A percentile compares a stretch with the other conserved stretches of the same genome.
phyloP scores from a whole-genome alignment of 176 grass and related monocot species.

The Sorghum bicolor region Sorghum_bicolor_NCBIv3 NC_012870.2:76973501-76974000 shows the following conservation, averaged over 20 bases:
- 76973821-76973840: conserved; percentile 84
- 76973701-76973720: conserved; percentile 73
- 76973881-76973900: conserved; percentile 55
- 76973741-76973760: not conserved
- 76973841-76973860: conserved; percentile 86
- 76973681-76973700: conserved; percentile 78
- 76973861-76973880: conserved; percentile 61
- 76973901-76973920: conserved; percentile 68
- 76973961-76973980: not conserved
- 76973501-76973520: not conserved
- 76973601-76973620: conserved; percentile 78
- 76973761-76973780: not conserved
- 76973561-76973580: not conserved
- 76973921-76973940: conserved; percentile 90
- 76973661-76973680: conserved; percentile 76
- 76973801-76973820: not conserved
- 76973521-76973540: not conserved
- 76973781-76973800: not conserved
- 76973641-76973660: conserved; percentile 74
- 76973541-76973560: not conserved
- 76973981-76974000: not conserved
- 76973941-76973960: conserved; percentile 75
- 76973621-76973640: conserved; percentile 71
- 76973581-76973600: conserved; percentile 56
- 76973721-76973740: conserved; percentile 37